A percentile compares a stretch with the other conserved stretches of the same genome.
Conservation (phyloP, 176 grass and related monocot genomes). For the Cenchrus americanus region DNA sequence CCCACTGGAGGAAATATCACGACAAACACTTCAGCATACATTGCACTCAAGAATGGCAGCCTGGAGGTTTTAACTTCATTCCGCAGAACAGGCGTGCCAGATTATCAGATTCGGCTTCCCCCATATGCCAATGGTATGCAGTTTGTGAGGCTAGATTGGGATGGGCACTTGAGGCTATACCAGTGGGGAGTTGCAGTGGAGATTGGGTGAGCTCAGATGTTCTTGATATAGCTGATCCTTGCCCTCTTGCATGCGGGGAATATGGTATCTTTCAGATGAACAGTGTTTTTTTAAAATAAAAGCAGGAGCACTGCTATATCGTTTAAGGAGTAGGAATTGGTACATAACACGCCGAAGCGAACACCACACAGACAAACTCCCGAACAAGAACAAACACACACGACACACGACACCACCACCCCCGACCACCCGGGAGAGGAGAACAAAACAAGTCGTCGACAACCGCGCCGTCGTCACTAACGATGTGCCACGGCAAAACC, state of each 20-base stretch:
- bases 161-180: constrained; percentile 55
- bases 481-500: too few relatives aligned
- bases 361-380: too few relatives aligned
- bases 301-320: too few relatives aligned
- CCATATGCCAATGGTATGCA: not conserved
- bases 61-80: constrained; percentile 33
- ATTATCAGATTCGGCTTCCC: constrained; percentile 29
- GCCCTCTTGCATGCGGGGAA: constrained; percentile 55
- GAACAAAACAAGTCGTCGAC: too few relatives aligned
- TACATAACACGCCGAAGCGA: too few relatives aligned
- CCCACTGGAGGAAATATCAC: not conserved
- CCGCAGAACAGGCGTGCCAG: not conserved
- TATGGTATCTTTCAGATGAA: constrained; percentile 46
- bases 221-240: constrained; percentile 31
- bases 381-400: too few relatives aligned
- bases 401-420: too few relatives aligned
- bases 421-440: too few relatives aligned
- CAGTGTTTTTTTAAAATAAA: too few relatives aligned
- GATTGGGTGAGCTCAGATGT: constrained; percentile 35
- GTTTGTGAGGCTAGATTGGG: constrained; percentile 55
- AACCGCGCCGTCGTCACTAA: too few relatives aligned
- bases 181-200: not conserved
- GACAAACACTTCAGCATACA: constrained; percentile 21
- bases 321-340: too few relatives aligned
- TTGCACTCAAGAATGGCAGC: constrained; percentile 42